These are phyloP conservation scores for Volutella citrinella DNA, from an alignment of 2,329 filamentous ascomycete species.

Conservation along the genomic window DNA sequence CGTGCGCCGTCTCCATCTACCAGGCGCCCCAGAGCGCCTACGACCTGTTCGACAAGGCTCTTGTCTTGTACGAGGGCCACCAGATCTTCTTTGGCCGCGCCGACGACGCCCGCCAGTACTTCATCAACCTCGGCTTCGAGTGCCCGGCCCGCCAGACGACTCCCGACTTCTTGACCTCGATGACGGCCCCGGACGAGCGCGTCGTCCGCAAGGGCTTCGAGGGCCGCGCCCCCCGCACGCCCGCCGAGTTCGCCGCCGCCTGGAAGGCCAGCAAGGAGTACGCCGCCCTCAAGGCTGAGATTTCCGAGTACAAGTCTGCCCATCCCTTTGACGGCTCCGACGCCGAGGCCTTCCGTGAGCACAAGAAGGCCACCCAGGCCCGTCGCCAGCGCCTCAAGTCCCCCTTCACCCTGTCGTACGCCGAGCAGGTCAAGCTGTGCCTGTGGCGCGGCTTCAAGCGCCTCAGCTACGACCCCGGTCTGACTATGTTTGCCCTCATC, in stretches of 20 bases:
- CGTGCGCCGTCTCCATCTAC: slow-evolving; percentile 61
- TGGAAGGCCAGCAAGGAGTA: slow-evolving; percentile 26
- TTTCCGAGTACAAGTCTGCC: slow-evolving; percentile 45
- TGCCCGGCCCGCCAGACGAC: slow-evolving; percentile 56
- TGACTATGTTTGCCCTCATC: not conserved
- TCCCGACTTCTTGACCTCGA: slow-evolving; percentile 64
- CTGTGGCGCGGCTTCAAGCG: not conserved
- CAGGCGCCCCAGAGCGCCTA: slow-evolving; percentile 49
- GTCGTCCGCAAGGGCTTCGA: slow-evolving; percentile 30
- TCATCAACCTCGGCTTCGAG: slow-evolving; percentile 51
- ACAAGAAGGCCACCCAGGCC: not conserved
- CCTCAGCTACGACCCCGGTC: not conserved
- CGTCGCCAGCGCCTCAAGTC: not conserved
- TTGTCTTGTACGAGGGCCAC: slow-evolving; percentile 64
- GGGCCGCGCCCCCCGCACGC: slow-evolving; percentile 29
- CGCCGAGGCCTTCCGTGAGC: not conserved
- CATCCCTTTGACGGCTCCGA: slow-evolving; percentile 30
- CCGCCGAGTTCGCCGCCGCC: slow-evolving; percentile 34
- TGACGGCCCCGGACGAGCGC: slow-evolving; percentile 38
- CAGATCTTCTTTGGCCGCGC: slow-evolving; percentile 50
- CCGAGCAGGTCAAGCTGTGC: not conserved
- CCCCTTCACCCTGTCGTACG: not conserved
- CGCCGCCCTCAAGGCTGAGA: slow-evolving; percentile 42
- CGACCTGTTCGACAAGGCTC: slow-evolving; percentile 62
- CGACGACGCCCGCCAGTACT: slow-evolving; percentile 22